Evolutionary conservation across 2,329 filamentous ascomycete genomes (phyloP).

Genomic region (Acephala macrosclerotiorum): DNA sequence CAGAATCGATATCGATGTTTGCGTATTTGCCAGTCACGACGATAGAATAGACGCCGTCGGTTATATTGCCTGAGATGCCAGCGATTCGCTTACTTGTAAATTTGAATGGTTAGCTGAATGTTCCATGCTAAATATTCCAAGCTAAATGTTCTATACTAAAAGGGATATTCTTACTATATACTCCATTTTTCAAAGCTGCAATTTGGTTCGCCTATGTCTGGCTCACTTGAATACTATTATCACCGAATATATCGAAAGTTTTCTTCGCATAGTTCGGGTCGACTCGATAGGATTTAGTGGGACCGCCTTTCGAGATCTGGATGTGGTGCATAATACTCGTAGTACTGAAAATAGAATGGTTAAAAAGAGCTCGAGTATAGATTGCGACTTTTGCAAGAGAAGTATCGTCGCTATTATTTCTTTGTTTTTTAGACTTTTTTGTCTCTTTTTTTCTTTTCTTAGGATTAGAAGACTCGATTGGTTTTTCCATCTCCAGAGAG

Average conservation of each 20-base stretch:
- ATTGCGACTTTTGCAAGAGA: too few relatives aligned
- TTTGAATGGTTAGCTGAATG: not conserved
- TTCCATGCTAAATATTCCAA: too few relatives aligned
- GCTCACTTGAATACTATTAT: slow-evolving; percentile 3
- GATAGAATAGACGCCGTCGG: slow-evolving; percentile 2
- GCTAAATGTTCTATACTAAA: too few relatives aligned
- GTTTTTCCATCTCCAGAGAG: not conserved
- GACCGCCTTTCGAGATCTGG: not conserved
- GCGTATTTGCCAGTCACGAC: not conserved
- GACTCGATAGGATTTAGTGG: not conserved
- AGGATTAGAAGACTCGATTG: not conserved
- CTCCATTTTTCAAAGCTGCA: slow-evolving; percentile 13
- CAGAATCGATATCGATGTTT: not conserved
- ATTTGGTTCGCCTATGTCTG: slow-evolving; percentile 7
- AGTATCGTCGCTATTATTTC: too few relatives aligned
- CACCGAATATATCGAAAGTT: slow-evolving; percentile 2
- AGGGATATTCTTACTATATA: slow-evolving; percentile 8
- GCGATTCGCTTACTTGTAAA: not conserved
- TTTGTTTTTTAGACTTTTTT: not conserved
- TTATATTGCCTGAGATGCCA: slow-evolving; percentile 1
- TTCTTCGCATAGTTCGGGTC: not conserved
- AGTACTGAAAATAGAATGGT: not conserved
- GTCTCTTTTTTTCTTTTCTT: not conserved
- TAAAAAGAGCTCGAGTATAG: not conserved
- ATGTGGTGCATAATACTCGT: not conserved